Evolutionary conservation across 352 stramenopile genomes (phyloP).

Genomic region (Pythium myriotylum): DNA sequence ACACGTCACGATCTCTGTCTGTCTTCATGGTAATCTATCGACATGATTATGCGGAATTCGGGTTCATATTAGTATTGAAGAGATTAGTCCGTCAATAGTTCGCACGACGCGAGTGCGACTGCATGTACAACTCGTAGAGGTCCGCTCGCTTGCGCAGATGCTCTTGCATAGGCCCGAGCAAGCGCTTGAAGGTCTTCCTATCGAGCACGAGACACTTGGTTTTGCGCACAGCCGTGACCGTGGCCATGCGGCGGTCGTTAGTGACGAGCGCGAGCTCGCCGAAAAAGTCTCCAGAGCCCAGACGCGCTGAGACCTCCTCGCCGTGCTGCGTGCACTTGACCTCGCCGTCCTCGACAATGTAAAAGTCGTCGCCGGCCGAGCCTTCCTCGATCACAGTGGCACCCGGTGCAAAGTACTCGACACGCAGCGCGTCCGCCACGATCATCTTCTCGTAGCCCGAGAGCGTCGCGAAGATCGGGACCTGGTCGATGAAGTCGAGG

Average conservation of each 20-base stretch:
- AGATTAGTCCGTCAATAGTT: not conserved
- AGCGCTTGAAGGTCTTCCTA: constrained; percentile 87
- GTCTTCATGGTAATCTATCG: too few species aligned
- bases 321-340: constrained; percentile 62
- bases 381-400: constrained; percentile 55
- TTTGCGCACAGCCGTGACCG: constrained; percentile 80
- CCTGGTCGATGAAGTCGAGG: constrained; percentile 61
- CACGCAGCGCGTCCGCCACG: constrained; percentile 68
- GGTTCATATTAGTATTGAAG: too few species aligned
- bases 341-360: constrained; percentile 76
- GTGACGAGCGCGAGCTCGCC: constrained; percentile 90
- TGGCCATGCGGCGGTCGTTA: constrained; percentile 86
- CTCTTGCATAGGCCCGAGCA: constrained; percentile 88
- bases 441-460: constrained; percentile 74
- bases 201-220: constrained; percentile 88
- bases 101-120: not conserved
- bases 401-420: constrained; percentile 49
- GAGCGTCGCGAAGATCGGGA: constrained; percentile 79
- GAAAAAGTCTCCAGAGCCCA: constrained; percentile 68
- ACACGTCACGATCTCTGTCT: too few species aligned
- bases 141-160: constrained; percentile 76
- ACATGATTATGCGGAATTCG: too few species aligned
- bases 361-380: constrained; percentile 74
- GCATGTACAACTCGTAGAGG: constrained; percentile 78
- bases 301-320: constrained; percentile 58